Percentiles rank a stretch among this genome's conserved stretches.
phyloP scores from a whole-genome alignment of 176 grass and related monocot genomes.

The Avena eriantha region DNA sequence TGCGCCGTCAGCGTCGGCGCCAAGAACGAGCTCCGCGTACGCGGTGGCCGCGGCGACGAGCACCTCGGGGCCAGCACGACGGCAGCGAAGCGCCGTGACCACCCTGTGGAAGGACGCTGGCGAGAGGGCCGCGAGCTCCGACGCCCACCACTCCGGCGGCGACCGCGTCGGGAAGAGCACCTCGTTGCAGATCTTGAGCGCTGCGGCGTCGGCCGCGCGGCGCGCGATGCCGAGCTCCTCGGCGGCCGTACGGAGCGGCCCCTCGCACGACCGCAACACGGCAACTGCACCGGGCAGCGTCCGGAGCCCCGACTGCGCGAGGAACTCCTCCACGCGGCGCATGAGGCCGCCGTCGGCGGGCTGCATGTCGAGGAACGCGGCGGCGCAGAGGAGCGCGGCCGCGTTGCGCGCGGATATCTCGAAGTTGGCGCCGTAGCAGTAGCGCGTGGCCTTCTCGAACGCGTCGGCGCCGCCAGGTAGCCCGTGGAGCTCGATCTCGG shows the following conservation, averaged over 20 bases:
- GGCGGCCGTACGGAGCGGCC: conserved; percentile 39
- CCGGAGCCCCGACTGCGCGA: conserved; percentile 47
- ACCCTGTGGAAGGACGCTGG: conserved; percentile 65
- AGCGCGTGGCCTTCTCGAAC: conserved; percentile 74
- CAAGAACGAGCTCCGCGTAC: conserved; percentile 57
- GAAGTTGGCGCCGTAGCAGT: conserved; percentile 84
- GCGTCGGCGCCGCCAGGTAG: conserved; percentile 67
- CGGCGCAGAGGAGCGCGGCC: conserved; percentile 58
- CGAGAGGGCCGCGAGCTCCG: conserved; percentile 51
- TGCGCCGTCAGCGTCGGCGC: conserved; percentile 32
- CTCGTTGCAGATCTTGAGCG: conserved; percentile 68
- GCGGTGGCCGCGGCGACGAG: conserved; percentile 43
- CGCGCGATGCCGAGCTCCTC: conserved; percentile 58
- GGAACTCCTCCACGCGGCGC: conserved; percentile 67
- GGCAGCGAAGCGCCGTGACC: conserved; percentile 54
- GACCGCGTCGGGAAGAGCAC: conserved; percentile 52
- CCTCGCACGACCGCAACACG: conserved; percentile 77
- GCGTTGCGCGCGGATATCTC: conserved; percentile 77
- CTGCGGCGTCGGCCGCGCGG: conserved; percentile 51
- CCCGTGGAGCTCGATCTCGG: conserved; percentile 51
- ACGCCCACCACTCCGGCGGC: conserved; percentile 66
- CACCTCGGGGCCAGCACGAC: conserved; percentile 42
- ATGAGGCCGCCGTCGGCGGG: conserved; percentile 43
- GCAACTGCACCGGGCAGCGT: conserved; percentile 58
- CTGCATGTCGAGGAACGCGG: conserved; percentile 75